Evolutionary conservation across 2,329 filamentous ascomycete genomes (phyloP), one percentile per base, ranked within the genome.

Genomic region (Fusarium robinianum): DNA sequence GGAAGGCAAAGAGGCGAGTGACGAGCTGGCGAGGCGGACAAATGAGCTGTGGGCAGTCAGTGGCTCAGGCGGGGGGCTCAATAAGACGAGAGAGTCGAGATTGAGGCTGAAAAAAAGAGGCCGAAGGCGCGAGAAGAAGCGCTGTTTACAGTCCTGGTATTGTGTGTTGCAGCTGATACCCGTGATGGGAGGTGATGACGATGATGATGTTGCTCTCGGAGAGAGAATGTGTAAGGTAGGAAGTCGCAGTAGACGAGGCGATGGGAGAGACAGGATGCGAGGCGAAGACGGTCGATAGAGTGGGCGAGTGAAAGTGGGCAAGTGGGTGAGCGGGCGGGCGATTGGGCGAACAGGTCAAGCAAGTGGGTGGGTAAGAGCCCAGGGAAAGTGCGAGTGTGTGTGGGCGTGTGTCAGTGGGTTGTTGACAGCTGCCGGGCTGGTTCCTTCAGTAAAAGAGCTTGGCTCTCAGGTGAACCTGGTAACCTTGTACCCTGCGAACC

Each of bases 361-460:
- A 37, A 43, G 52, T 56, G 52, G 49, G 52, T 47, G 49, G 43
- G 41, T 38, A 47, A 53, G 40, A 56, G n/a, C n/a, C n/a, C n/a
- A n/a, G 22, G 37, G 44, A 55, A 55, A 50, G 52, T 50, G 33
- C 50, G 37, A 48, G 48, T 53, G 49, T 56, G 57, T 53, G 53
- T 52, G 54, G 49, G 47, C 41, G 51, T 55, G 54, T 58, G 53
- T 53, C 41, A 48, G 47, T 53, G 35, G 43, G 39, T 47, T 56
- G 30, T 58, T 60, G 58, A 61, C 55, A 56, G 58, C 53, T 61
- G 49, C 53, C 46, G 58, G 53, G 32, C 58, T 50, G 50, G 53
- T 49, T 56, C 49, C 41, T 58, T 42, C 42, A 55, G 38, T 15
- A 30, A 49, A 30, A 50, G 55, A 49, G 45, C 53, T 55, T 58